Evolutionary conservation across 2,329 filamentous ascomycete genomes (phyloP), one percentile per base, ranked within the genome.

Genomic region (Penicillium sp.): DNA sequence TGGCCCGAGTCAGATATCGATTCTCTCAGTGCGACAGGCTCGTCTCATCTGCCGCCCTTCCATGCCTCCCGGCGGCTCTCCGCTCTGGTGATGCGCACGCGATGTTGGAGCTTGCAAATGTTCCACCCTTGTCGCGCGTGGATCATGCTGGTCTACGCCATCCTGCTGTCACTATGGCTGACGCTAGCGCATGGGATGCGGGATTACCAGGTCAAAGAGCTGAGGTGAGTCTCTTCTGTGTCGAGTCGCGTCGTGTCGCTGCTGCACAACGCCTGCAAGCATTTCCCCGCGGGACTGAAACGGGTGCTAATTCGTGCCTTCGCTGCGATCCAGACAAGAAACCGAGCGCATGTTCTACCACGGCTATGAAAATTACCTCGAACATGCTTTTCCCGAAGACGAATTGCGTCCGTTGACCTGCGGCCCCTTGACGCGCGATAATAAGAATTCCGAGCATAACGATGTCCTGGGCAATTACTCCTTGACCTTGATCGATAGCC

Each of bases 381-480:
- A 85, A 65, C 83, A 96, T 76, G 95, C 93, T 58, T 99, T 97
- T 71, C 95, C 95, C 13, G 95, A 98, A 76, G 95, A 99, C 72
- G 95, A 94, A 85, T 81, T 99, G 58, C 90, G 91, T 47, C 95
- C 95, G 9, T 80, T 99, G 19, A 88, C 91, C 27, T 99, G 95
- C 77, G 81, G 81, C 16, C 92, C 95, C 6, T 82, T 98, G 69
- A 92, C 90, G 41, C 89, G 95, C 76, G 93, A 97, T 78, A 85
- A 85, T 68, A 81, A 87, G 50, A 90, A 96, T 72, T 89, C 91
- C 1, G 93, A 92, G 68, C 82, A 97, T 61, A 98, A 98, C 78
- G 95, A 99, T 75, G 93, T 96, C 14, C 84, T 99, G 44, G 95
- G 95, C 4, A 98, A 99, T 78, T 99, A 98, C 78, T 97, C 93